These are phyloP conservation scores for Actinidia polygama DNA, from an alignment of 179 eudicot genomes.

Conservation along the genomic window DNA sequence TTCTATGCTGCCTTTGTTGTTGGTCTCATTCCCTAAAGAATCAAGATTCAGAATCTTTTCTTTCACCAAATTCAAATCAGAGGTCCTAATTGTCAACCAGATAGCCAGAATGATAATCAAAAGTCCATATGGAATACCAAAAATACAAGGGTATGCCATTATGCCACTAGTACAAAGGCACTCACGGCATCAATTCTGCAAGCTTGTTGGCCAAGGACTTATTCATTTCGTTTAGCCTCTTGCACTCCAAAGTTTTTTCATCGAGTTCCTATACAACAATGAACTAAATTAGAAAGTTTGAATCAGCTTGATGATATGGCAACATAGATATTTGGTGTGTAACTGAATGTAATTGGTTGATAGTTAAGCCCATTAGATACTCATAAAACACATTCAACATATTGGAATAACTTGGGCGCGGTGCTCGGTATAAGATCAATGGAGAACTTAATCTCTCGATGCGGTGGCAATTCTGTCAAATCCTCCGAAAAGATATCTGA, in stretches of 20 bases:
- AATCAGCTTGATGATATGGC: background rate
- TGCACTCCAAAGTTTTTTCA: conserved; percentile 54
- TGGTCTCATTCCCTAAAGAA: conserved; percentile 63
- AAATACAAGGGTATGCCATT: background rate
- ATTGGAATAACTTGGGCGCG: background rate
- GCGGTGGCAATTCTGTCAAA: too few species aligned
- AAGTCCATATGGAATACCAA: background rate
- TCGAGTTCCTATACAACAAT: conserved; percentile 62
- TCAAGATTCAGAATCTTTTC: conserved; percentile 80
- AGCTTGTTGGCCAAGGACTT: conserved; percentile 83
- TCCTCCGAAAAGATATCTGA: too few species aligned
- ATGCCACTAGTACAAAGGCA: conserved; percentile 10
- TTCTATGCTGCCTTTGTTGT: conserved; percentile 55
- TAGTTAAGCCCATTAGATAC: background rate
- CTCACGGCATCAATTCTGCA: conserved; percentile 79
- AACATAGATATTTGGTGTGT: background rate
- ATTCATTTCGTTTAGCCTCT: conserved; percentile 62
- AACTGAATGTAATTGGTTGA: background rate
- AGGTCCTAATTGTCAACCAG: conserved; percentile 46
- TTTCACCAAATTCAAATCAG: conserved; percentile 76
- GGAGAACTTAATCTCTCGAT: too few species aligned
- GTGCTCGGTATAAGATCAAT: too few species aligned
- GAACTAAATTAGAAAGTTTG: conserved; percentile 7
- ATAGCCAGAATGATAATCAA: conserved; percentile 18
- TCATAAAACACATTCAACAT: background rate